Percentiles rank a stretch among this genome's conserved stretches.
These are phyloP conservation scores for Asterophora parasitica DNA, from an alignment of 768 basidiomycete species.

Conservation along the genomic window DNA sequence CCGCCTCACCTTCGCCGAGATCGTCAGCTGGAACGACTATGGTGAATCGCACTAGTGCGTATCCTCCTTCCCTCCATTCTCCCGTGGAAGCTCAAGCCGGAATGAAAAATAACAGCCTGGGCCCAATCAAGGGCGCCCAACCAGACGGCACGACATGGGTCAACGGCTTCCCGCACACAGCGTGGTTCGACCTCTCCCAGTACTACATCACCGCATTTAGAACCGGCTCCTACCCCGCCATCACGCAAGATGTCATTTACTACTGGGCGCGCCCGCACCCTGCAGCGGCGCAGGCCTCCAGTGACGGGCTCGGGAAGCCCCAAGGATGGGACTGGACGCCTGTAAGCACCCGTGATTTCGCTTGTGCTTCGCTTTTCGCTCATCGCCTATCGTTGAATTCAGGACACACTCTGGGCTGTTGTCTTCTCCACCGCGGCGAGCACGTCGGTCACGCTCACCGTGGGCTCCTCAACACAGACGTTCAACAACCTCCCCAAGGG, in stretches of 20 bases:
- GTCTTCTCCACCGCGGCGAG: conserved; percentile 52
- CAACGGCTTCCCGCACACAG: conserved; percentile 39
- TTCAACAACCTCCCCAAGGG: conserved; percentile 42
- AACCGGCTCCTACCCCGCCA: conserved; percentile 55
- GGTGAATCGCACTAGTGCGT: conserved; percentile 70
- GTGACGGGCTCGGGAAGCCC: conserved; percentile 43
- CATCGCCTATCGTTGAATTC: conserved; percentile 1
- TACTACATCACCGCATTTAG: conserved; percentile 69
- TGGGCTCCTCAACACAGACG: conserved; percentile 34
- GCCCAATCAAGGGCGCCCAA: conserved; percentile 51
- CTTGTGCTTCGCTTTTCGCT: conserved; percentile 2
- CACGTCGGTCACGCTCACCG: conserved; percentile 43
- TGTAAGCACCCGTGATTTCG: conserved; percentile 28
- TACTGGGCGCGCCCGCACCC: conserved; percentile 68
- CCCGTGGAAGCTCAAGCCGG: background rate
- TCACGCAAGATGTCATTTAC: conserved; percentile 48
- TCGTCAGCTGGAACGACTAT: conserved; percentile 76
- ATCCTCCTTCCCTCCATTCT: background rate
- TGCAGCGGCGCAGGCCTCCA: conserved; percentile 36
- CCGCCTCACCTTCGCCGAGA: conserved; percentile 52
- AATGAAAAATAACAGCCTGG: conserved; percentile 31
- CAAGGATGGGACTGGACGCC: conserved; percentile 46
- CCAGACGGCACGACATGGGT: conserved; percentile 42
- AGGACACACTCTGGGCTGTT: conserved; percentile 65
- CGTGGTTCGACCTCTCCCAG: conserved; percentile 58